These are phyloP conservation scores for Diaporthe citriasiana DNA, from an alignment of 2,329 filamentous ascomycete genomes.

Conservation along the genomic window DNA sequence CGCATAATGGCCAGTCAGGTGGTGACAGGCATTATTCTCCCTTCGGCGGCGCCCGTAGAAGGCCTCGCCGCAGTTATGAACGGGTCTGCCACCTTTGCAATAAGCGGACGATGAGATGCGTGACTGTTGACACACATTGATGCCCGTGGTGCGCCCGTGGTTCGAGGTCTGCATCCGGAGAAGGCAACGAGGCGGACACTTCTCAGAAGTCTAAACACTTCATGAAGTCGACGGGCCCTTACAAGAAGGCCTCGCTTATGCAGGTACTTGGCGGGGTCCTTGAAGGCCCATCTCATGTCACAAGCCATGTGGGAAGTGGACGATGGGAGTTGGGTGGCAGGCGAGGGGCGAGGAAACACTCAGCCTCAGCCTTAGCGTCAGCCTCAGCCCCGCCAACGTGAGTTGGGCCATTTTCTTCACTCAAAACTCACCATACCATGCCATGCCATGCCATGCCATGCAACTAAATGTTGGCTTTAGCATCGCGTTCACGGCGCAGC, in stretches of 20 bases:
- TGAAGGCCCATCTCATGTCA: conserved; percentile 3
- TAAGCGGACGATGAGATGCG: not conserved
- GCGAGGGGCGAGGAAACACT: not conserved
- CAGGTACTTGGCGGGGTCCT: conserved; percentile 20
- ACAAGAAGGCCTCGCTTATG: conserved; percentile 17
- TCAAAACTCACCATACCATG: too few relatives aligned
- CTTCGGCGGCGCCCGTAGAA: not conserved
- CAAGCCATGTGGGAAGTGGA: conserved; percentile 5
- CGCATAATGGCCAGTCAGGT: not conserved
- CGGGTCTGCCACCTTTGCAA: not conserved
- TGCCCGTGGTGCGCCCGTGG: not conserved
- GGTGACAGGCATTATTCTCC: not conserved
- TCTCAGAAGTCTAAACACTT: conserved; percentile 10
- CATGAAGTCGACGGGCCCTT: not conserved
- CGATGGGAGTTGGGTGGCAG: not conserved
- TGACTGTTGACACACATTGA: not conserved
- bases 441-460: not conserved
- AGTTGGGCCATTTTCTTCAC: too few relatives aligned
- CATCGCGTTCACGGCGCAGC: conserved; percentile 10
- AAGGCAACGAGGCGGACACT: conserved; percentile 22
- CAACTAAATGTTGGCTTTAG: not conserved
- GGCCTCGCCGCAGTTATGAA: not conserved
- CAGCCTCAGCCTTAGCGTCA: conserved; percentile 24
- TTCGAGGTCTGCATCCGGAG: not conserved
- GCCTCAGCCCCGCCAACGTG: conserved; percentile 19